Evolutionary conservation across 2,329 filamentous ascomycete genomes (phyloP).

Genomic region (Fusarium mexicanum): DNA sequence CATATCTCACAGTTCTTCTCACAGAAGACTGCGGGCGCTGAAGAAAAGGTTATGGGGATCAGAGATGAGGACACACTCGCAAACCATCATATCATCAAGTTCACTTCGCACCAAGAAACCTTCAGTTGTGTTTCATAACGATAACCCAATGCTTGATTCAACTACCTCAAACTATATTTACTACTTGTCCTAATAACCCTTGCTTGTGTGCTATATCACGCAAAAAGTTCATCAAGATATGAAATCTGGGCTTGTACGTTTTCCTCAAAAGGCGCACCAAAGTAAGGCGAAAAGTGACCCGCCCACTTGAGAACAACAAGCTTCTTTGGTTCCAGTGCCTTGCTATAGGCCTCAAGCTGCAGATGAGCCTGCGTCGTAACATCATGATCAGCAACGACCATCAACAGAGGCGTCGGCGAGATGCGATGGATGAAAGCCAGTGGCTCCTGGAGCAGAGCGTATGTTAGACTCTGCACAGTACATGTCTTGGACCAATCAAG

Average conservation of each 20-base stretch:
- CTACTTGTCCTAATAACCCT: background rate
- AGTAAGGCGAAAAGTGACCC: background rate
- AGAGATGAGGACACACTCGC: too few relatives aligned
- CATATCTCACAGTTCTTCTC: too few relatives aligned
- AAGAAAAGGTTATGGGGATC: too few relatives aligned
- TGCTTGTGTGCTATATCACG: background rate
- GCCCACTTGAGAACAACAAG: background rate
- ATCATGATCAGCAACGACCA: background rate
- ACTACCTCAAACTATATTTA: too few relatives aligned
- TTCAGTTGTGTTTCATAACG: too few relatives aligned
- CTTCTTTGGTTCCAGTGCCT: background rate
- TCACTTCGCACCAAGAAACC: too few relatives aligned
- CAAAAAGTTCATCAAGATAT: background rate
- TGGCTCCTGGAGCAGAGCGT: background rate
- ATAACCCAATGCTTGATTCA: too few relatives aligned
- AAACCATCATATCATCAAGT: too few relatives aligned
- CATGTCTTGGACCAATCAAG: background rate
- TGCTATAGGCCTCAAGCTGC: background rate
- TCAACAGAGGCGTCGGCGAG: background rate
- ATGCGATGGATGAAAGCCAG: background rate
- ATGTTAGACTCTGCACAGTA: background rate
- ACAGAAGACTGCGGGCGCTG: too few relatives aligned
- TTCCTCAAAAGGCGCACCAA: background rate
- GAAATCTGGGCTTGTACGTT: background rate
- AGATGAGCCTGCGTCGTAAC: background rate